Evolutionary conservation across 371 early-diverging fungal species (phyloP), one percentile per base, ranked within the genome.

Genomic region (Apophysomyces ossiformis): DNA sequence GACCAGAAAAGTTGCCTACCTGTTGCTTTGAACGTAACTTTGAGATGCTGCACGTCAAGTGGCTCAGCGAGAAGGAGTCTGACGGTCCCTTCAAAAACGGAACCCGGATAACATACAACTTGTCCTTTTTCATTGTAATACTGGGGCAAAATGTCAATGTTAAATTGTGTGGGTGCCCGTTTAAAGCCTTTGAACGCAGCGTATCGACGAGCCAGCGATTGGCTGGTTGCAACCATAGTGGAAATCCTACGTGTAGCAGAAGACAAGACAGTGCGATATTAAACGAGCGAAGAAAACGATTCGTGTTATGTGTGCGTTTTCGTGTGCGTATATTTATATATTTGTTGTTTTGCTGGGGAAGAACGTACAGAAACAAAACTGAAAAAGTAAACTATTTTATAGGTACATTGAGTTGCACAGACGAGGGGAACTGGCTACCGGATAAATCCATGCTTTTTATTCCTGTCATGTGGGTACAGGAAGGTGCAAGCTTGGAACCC

Each of bases 11-110:
- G 64, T 60, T 68, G 77, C 81, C 78, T 50, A 70, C 63, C 32
- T 26, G 32, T 26, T 32, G 65, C 78, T 66, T 69, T 75, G 58
- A 78, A 81, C 1, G 71, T 54, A 7, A 81, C 68, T 43, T 69
- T 75, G 15, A 81, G 64, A n/a, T 69, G 68, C 44, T 73, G 73
- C 13, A 78, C 78, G 18, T 72, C 71, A 4, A 81, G 46, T 13
- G 78, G 73, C 11, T 67, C 69, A 15, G 60, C 67, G 0, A 81
- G 46, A 18, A 69, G 66, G 4, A 81, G 37, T 5, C 64, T 47
- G 12, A 81, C 69, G 1, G 57, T 66, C 9, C 81, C 81, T 65
- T 75, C 67, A 63, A 80, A 61, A 12, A 71, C 65, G 1, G 78
- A 72, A 0, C 78, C 81, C 1, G 81, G 81, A 37, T 72, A 67